Percentiles rank a stretch among this genome's conserved stretches.
Conservation (phyloP, 257 asterid species). For the Eucommia ulmoides region DNA sequence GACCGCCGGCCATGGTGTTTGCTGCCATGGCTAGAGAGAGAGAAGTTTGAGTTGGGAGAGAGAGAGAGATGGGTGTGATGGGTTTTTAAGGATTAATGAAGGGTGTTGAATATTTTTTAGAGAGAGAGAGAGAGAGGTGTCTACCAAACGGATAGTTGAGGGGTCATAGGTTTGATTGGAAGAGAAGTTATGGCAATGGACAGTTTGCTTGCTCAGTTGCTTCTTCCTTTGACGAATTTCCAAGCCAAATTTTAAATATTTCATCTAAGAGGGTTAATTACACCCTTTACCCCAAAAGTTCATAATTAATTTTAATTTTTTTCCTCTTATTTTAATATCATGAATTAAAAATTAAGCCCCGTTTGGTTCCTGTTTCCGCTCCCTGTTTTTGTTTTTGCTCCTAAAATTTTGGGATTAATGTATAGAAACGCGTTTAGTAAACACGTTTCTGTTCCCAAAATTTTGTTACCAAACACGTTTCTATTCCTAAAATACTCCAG, state of each 20-base stretch:
- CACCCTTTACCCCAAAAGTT: no score
- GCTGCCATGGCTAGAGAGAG: constrained; percentile 10
- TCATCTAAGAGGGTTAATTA: no score
- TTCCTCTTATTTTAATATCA: no score
- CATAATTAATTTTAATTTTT: no score
- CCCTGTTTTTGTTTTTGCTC: no score
- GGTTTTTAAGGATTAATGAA: constrained; percentile 16
- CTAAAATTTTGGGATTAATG: no score
- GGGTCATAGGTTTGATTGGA: constrained; percentile 64
- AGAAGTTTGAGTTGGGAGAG: constrained; percentile 2
- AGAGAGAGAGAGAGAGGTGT: constrained; percentile 1
- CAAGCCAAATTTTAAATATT: neutral
- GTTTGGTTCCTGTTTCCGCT: no score
- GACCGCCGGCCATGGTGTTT: constrained; percentile 42
- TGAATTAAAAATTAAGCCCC: no score
- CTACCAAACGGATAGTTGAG: constrained; percentile 49
- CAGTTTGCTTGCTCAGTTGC: constrained; percentile 35
- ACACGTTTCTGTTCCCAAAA: no score
- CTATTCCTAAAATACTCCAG: no score
- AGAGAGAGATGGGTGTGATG: constrained; percentile 5
- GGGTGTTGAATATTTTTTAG: constrained; percentile 3
- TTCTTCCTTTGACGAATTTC: constrained; percentile 18
- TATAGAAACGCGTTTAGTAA: no score
- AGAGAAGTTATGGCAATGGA: constrained; percentile 35
- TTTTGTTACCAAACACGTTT: no score